Conservation (phyloP, 2,329 filamentous ascomycete species). For the Aureobasidium leucospermi region DNA sequence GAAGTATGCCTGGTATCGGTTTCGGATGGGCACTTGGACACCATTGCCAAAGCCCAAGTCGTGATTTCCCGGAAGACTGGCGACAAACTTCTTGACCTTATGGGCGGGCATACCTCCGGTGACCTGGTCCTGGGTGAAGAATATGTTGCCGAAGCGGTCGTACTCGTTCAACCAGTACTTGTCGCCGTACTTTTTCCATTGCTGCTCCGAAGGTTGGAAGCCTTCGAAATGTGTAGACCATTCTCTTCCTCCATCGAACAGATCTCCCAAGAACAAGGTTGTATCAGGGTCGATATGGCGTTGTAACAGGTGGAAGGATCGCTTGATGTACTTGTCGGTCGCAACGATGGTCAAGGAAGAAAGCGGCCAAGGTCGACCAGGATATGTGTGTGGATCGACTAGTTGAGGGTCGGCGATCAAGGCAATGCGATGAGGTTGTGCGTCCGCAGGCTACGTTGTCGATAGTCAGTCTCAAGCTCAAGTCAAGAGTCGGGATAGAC, state of each 20-base stretch:
- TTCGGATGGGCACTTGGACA: conserved; percentile 70
- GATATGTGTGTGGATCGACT: conserved; percentile 91
- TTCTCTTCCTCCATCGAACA: conserved; percentile 93
- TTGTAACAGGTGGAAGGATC: conserved; percentile 75
- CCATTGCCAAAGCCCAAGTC: conserved; percentile 86
- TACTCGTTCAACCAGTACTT: conserved; percentile 85
- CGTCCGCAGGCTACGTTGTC: conserved; percentile 57
- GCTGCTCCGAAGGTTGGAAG: conserved; percentile 53
- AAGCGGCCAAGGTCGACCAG: conserved; percentile 69
- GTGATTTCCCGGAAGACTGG: conserved; percentile 87
- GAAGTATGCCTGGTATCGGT: conserved; percentile 82
- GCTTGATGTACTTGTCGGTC: conserved; percentile 83
- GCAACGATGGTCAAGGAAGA: conserved; percentile 60
- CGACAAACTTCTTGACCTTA: conserved; percentile 72
- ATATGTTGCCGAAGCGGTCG: conserved; percentile 75
- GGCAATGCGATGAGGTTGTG: conserved; percentile 74
- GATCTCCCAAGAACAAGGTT: conserved; percentile 82
- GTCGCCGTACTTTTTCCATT: conserved; percentile 68
- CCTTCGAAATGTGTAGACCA: conserved; percentile 59
- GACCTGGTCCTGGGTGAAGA: conserved; percentile 46
- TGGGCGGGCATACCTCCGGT: conserved; percentile 57
- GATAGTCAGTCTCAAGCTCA: background rate
- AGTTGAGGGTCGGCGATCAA: conserved; percentile 88
- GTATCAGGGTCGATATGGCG: conserved; percentile 72
- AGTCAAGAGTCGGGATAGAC: conserved; percentile 17